phyloP scores from a whole-genome alignment of 2,329 filamentous ascomycete genomes.

The Immersiporthe knoxdaviesiana region DNA sequence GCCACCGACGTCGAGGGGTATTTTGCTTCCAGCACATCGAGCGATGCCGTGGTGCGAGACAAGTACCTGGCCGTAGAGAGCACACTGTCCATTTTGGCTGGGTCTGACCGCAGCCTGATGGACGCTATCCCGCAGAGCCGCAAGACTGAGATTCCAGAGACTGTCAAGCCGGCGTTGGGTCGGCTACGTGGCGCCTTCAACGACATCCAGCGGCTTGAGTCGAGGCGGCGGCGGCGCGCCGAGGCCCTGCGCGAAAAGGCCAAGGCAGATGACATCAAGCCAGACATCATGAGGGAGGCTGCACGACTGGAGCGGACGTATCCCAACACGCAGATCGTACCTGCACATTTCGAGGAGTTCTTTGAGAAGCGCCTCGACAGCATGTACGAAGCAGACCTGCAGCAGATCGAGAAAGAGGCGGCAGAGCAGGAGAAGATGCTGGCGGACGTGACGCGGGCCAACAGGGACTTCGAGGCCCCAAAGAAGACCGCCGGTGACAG shows the following conservation, averaged over 20 bases:
- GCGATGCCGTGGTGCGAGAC: slow-evolving; percentile 66
- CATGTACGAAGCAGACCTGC: slow-evolving; percentile 78
- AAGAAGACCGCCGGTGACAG: slow-evolving; percentile 66
- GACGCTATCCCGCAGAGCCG: slow-evolving; percentile 88
- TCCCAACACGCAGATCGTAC: slow-evolving; percentile 80
- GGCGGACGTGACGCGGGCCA: slow-evolving; percentile 71
- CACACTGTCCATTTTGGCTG: slow-evolving; percentile 74
- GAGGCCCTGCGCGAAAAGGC: slow-evolving; percentile 79
- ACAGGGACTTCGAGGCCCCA: slow-evolving; percentile 75
- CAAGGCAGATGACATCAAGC: slow-evolving; percentile 85
- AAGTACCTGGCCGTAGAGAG: slow-evolving; percentile 79
- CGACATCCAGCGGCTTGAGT: slow-evolving; percentile 83
- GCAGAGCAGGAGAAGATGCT: slow-evolving; percentile 76
- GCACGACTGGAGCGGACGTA: slow-evolving; percentile 84
- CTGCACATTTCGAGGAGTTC: slow-evolving; percentile 88
- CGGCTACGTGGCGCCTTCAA: slow-evolving; percentile 80
- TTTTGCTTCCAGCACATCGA: slow-evolving; percentile 66
- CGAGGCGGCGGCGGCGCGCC: slow-evolving; percentile 75
- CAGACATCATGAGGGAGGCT: slow-evolving; percentile 80
- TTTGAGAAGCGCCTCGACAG: slow-evolving; percentile 79
- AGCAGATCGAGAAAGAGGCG: slow-evolving; percentile 70
- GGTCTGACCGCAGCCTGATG: slow-evolving; percentile 79
- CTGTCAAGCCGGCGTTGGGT: slow-evolving; percentile 78
- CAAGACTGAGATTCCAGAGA: slow-evolving; percentile 75
- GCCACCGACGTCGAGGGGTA: slow-evolving; percentile 84